A percentile compares a stretch with the other conserved stretches of the same genome.
Evolutionary conservation across 768 basidiomycete species (phyloP).

Genomic region (Pleurotus cornucopiae): DNA sequence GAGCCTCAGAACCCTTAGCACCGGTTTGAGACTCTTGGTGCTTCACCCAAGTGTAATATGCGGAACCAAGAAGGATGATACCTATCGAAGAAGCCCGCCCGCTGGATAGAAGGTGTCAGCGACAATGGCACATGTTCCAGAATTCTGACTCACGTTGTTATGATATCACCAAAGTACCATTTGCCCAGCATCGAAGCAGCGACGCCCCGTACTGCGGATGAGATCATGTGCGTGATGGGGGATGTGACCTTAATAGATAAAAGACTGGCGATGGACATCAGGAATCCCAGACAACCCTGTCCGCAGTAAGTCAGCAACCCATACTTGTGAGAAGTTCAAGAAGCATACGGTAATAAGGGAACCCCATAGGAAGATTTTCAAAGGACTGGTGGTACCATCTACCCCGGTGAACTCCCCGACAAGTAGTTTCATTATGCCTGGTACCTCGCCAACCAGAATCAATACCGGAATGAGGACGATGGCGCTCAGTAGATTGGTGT

Average conservation of each 20-base stretch:
- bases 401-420: constrained; percentile 37
- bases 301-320: neutral
- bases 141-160: constrained; percentile 58
- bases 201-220: constrained; percentile 92
- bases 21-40: constrained; percentile 57
- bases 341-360: constrained; percentile 64
- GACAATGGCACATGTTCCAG: neutral
- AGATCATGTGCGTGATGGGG: constrained; percentile 97
- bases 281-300: constrained; percentile 84
- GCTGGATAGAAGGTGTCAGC: constrained; percentile 30
- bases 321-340: neutral
- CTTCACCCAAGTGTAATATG: constrained; percentile 88
- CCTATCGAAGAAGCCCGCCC: constrained; percentile 80
- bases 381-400: constrained; percentile 35
- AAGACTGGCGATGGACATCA: constrained; percentile 91
- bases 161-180: constrained; percentile 76
- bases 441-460: constrained; percentile 70
- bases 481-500: constrained; percentile 82
- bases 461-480: constrained; percentile 69
- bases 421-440: constrained; percentile 58
- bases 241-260: constrained; percentile 97
- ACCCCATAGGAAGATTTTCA: constrained; percentile 72
- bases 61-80: constrained; percentile 76
- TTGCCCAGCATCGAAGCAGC: constrained; percentile 82
- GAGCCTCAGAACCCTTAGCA: constrained; percentile 11